These are phyloP conservation scores for Pseudogymnoascus sp. DNA, from an alignment of 2,329 filamentous ascomycete genomes.

Conservation along the genomic window DNA sequence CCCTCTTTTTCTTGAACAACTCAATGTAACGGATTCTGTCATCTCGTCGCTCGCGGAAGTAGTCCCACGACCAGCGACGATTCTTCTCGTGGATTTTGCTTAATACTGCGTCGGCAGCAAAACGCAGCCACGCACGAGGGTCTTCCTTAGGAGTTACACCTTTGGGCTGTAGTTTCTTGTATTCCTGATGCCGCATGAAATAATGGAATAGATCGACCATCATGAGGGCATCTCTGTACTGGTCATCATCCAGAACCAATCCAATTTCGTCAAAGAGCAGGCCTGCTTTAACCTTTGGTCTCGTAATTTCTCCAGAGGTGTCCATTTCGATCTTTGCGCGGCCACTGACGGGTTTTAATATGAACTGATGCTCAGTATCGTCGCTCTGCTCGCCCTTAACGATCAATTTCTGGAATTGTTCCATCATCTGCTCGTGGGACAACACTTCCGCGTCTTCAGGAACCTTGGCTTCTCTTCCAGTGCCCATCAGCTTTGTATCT, in stretches of 20 bases:
- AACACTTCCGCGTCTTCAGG: constrained; percentile 52
- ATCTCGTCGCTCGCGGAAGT: constrained; percentile 86
- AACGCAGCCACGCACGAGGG: constrained; percentile 83
- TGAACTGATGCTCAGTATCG: constrained; percentile 63
- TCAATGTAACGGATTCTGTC: constrained; percentile 84
- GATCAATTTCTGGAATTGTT: constrained; percentile 72
- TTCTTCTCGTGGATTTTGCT: constrained; percentile 94
- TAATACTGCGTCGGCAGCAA: constrained; percentile 82
- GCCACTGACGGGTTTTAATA: constrained; percentile 90
- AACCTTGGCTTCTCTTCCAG: constrained; percentile 64
- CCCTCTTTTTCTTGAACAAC: constrained; percentile 85
- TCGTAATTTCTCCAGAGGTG: constrained; percentile 74
- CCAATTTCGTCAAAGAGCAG: constrained; percentile 96
- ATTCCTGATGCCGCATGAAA: constrained; percentile 95
- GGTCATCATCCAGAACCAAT: constrained; percentile 92
- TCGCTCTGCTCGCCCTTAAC: constrained; percentile 56
- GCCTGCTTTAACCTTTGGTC: constrained; percentile 82
- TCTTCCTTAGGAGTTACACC: constrained; percentile 75
- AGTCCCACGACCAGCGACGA: constrained; percentile 90
- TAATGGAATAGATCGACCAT: constrained; percentile 98
- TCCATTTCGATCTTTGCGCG: constrained; percentile 92
- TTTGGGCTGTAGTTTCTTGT: constrained; percentile 86
- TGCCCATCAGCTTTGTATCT: constrained; percentile 74
- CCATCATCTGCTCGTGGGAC: constrained; percentile 68
- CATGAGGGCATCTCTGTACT: constrained; percentile 96